Conservation (phyloP, 306 rosid genomes). For the Vigna mungo region DNA sequence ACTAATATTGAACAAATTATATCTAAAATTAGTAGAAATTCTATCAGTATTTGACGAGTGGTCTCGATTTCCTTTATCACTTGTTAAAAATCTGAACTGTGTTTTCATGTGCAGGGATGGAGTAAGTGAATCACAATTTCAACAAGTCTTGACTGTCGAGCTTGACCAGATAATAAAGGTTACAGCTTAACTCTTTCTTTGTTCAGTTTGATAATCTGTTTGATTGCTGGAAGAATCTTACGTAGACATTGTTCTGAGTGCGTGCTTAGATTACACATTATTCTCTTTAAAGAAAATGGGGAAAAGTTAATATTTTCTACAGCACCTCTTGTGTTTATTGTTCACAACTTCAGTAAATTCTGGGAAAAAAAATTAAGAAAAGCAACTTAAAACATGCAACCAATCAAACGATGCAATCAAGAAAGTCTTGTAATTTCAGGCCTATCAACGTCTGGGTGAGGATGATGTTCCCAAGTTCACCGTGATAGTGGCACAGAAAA, state of each 20-base stretch:
- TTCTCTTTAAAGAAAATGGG: neutral
- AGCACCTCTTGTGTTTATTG: neutral
- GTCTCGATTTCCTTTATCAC: conserved; percentile 16
- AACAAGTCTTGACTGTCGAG: conserved; percentile 86
- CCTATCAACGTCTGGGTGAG: conserved; percentile 81
- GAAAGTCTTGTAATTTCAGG: conserved; percentile 61
- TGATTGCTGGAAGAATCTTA: conserved; percentile 3
- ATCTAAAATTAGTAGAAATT: neutral
- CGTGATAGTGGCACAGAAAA: conserved; percentile 84
- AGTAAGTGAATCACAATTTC: conserved; percentile 90
- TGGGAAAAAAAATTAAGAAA: conserved; percentile 5
- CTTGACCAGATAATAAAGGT: conserved; percentile 89
- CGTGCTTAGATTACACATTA: conserved; percentile 22
- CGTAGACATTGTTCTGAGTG: conserved; percentile 2
- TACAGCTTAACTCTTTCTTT: conserved; percentile 41
- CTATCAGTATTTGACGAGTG: conserved; percentile 35
- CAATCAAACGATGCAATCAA: neutral
- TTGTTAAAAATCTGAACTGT: conserved; percentile 28
- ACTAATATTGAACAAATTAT: conserved; percentile 15
- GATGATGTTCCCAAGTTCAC: conserved; percentile 76
- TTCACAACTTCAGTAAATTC: neutral
- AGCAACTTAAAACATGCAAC: neutral
- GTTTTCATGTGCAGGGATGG: conserved; percentile 74
- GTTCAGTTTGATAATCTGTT: conserved; percentile 32
- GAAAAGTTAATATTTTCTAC: conserved; percentile 6